Evolutionary conservation across 2,329 filamentous ascomycete genomes (phyloP).

Genomic region (Podosphaera aphanis): DNA sequence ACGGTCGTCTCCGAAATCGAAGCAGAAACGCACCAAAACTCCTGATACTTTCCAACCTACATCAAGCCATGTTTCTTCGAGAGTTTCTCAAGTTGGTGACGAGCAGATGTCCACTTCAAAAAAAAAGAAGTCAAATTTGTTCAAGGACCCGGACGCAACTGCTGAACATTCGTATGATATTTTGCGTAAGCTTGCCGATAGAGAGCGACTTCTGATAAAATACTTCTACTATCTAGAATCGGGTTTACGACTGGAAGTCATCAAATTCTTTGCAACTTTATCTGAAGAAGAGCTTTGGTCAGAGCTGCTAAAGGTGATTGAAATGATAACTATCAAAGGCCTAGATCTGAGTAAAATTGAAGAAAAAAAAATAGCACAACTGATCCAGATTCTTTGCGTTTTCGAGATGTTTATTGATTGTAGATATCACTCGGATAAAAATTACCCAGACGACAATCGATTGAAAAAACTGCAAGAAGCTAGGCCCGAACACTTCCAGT

Average conservation of each 20-base stretch:
- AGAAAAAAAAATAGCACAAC: background rate
- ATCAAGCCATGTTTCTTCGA: background rate
- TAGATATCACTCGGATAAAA: slow-evolving; percentile 4
- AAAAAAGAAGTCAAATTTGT: slow-evolving; percentile 6
- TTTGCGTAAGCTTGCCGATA: slow-evolving; percentile 9
- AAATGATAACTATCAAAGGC: background rate
- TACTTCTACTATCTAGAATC: slow-evolving; percentile 16
- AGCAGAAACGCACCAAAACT: background rate
- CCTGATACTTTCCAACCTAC: background rate
- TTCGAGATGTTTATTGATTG: slow-evolving; percentile 15
- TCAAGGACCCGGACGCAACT: slow-evolving; percentile 8
- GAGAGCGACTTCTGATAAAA: slow-evolving; percentile 21
- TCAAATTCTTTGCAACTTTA: slow-evolving; percentile 4
- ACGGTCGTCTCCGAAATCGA: background rate
- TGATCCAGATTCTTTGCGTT: slow-evolving; percentile 6
- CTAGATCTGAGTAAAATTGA: slow-evolving; percentile 5
- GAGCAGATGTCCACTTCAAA: background rate
- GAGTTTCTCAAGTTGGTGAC: background rate
- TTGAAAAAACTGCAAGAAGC: background rate
- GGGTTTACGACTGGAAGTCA: slow-evolving; percentile 1
- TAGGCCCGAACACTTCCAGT: slow-evolving; percentile 1
- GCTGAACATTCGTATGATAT: slow-evolving; percentile 5
- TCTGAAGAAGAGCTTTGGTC: slow-evolving; percentile 3
- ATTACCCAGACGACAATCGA: background rate
- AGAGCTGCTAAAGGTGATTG: slow-evolving; percentile 5